Base-by-base conservation (phyloP, 2,329 filamentous ascomycete species). In the Verticillium albo-atrum region DNA sequence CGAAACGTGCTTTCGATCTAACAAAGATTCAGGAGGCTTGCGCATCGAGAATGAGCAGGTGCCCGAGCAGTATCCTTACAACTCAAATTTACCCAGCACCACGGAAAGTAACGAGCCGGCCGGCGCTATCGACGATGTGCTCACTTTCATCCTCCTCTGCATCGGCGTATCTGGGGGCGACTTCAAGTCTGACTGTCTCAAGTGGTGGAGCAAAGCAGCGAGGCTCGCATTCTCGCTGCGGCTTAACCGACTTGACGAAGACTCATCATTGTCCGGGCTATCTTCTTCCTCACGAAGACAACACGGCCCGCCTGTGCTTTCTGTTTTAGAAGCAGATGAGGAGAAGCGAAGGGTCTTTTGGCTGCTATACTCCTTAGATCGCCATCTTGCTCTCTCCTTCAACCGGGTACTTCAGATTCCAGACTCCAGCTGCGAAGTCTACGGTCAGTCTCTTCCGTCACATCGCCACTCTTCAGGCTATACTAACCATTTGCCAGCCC, bases 261-360 rank as follows among this genome's bases (percentile, higher is more conserved):
- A 47, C 72, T 50, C 42, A 9, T 63, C 60, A 64, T 60, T 58
- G 70, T 0, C 72, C 69, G 56, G 69, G 67, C 15, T 73, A 72
- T 55, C 71, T 70, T 1, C 61, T 72, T 1, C 74, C 61, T 74
- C 72, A 54, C 68, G 68, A 20, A 67, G 68, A 20, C 67, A 72
- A 14, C 66, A 67, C 20, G 65, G 68, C 15, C 67, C 63, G 10
- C 57, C 60, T 1, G 68, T 70, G 0, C 50, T 69, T 14, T 61
- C 66, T 4, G 64, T 67, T 4, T 54, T 76, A 6, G 81, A 82
- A 62, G 74, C 76, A 6, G 71, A 73, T 23, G 79, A 82, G 61
- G 79, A 82, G 65, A 67, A 76, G 4, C 70, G 79, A 4, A 70
- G 79, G 5, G 75, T 77, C 0, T 81, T 80, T 62, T 82, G 79